Base-by-base conservation (phyloP, 495 filamentous ascomycete species). In the Cryomyces minteri region DNA sequence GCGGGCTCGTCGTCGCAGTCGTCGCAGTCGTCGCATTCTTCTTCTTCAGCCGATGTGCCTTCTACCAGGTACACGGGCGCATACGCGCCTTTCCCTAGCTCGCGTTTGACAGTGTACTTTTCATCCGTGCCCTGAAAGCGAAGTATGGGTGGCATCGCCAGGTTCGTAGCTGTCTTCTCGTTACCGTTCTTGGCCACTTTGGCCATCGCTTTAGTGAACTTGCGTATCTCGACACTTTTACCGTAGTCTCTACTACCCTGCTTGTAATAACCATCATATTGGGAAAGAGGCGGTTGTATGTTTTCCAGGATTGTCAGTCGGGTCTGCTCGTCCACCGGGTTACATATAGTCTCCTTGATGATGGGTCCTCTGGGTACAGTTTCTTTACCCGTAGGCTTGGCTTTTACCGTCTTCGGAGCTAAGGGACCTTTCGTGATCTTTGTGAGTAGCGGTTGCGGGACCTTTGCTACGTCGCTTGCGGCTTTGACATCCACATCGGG, bases 11-110 rank as follows among this genome's bases (percentile, higher is more conserved):
- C 57, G 30, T 53, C 58, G 8, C 54, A 55, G 11, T 58, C 57
- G 43, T 63, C 61, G 10, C 55, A 48, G 41, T 74, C 72, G n/a
- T 72, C 70, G 45, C 72, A 70, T 33, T 65, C 53, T 2, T 68
- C 61, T 28, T 70, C 68, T 4, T 69, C 65, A n/a, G 67, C 58
- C 7, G 56, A 47, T 10, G 54, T 54, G 9, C 58, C 87, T 55
- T 94, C 80, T 8, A 82, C 78, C 2, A 96, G 71, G 59, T 95
- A 96, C 5, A 98, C 92, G 0, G 90, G 87, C 5, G 87, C 90
- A 61, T 86, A 96, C 3, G 92, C 88, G 28, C 90, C 90, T 14
- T 84, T 80, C 6, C 90, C 90, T 6, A 98, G 76, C 55, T 94
- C 86, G n/a, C 80, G 75, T 50, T 79, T 81, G 46, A 98, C 62